These are phyloP conservation scores for Daldinia decipiens DNA, from an alignment of 495 filamentous ascomycete genomes.

Conservation along the genomic window DNA sequence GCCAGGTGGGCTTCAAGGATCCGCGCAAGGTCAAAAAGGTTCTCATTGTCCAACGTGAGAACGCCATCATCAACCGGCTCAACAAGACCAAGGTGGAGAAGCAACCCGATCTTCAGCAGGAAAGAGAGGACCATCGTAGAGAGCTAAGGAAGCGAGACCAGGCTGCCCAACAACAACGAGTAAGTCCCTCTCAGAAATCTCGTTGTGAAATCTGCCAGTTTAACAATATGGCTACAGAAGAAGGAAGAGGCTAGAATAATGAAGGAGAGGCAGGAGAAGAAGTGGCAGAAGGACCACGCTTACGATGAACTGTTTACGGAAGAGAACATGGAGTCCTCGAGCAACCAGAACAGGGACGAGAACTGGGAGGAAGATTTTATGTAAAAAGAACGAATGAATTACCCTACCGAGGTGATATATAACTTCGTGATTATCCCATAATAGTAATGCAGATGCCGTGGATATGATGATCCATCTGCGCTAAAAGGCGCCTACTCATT, in stretches of 20 bases:
- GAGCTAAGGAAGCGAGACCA: slow-evolving; percentile 75
- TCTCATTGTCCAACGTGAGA: slow-evolving; percentile 79
- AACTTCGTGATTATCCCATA: background rate
- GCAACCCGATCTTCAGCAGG: slow-evolving; percentile 79
- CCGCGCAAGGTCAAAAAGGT: slow-evolving; percentile 83
- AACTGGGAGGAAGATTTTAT: slow-evolving; percentile 80
- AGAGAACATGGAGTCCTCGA: slow-evolving; percentile 69
- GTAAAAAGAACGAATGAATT: slow-evolving; percentile 52
- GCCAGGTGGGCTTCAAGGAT: slow-evolving; percentile 96
- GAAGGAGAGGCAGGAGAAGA: slow-evolving; percentile 84
- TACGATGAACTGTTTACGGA: slow-evolving; percentile 87
- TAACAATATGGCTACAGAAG: slow-evolving; percentile 58
- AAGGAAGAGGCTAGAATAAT: slow-evolving; percentile 81
- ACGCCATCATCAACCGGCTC: slow-evolving; percentile 91
- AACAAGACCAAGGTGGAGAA: slow-evolving; percentile 94
- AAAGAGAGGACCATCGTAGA: slow-evolving; percentile 79
- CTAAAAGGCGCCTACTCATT: background rate
- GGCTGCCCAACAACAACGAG: slow-evolving; percentile 70
- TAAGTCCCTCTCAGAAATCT: slow-evolving; percentile 48
- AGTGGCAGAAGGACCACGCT: slow-evolving; percentile 92
- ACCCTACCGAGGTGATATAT: slow-evolving; percentile 13
- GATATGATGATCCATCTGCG: slow-evolving; percentile 8
- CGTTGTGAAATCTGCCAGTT: background rate
- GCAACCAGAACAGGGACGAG: slow-evolving; percentile 72
- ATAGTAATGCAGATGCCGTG: background rate